Conservation (phyloP, 2,329 filamentous ascomycete species). For the Camptophora hylomeconis region DNA sequence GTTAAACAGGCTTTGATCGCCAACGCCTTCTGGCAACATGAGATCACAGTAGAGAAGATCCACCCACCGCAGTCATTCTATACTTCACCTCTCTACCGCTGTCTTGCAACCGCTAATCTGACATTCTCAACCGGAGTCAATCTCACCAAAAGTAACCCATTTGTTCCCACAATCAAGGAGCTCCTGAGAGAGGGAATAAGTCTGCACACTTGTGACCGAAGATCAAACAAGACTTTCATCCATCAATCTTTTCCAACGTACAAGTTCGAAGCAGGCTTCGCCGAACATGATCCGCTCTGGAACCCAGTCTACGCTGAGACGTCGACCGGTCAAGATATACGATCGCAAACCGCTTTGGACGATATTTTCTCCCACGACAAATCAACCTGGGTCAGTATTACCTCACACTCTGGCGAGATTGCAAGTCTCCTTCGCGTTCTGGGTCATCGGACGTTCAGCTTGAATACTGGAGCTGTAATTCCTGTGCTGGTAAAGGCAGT, state of each 20-base stretch:
- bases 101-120: constrained; percentile 41
- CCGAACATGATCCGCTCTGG: constrained; percentile 43
- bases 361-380: constrained; percentile 39
- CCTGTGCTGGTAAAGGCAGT: constrained; percentile 37
- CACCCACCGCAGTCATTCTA: constrained; percentile 43
- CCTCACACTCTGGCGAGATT: constrained; percentile 47
- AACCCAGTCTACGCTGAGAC: constrained; percentile 36
- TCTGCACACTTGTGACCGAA: constrained; percentile 48
- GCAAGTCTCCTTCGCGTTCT: constrained; percentile 36
- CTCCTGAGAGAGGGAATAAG: constrained; percentile 46
- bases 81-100: constrained; percentile 44
- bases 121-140: constrained; percentile 38
- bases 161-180: constrained; percentile 46
- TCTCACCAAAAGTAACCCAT: constrained; percentile 33
- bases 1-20: constrained; percentile 36
- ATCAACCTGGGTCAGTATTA: constrained; percentile 39
- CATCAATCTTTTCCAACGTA: constrained; percentile 35
- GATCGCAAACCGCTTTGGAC: constrained; percentile 34
- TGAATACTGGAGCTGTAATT: constrained; percentile 39
- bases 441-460: constrained; percentile 33
- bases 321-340: constrained; percentile 32
- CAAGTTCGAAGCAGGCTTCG: constrained; percentile 39
- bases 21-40: constrained; percentile 35
- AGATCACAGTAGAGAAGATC: constrained; percentile 35
- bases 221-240: constrained; percentile 38